phyloP scores from a whole-genome alignment of 129 eudicot genomes.

The Tagetes patula region DNA sequence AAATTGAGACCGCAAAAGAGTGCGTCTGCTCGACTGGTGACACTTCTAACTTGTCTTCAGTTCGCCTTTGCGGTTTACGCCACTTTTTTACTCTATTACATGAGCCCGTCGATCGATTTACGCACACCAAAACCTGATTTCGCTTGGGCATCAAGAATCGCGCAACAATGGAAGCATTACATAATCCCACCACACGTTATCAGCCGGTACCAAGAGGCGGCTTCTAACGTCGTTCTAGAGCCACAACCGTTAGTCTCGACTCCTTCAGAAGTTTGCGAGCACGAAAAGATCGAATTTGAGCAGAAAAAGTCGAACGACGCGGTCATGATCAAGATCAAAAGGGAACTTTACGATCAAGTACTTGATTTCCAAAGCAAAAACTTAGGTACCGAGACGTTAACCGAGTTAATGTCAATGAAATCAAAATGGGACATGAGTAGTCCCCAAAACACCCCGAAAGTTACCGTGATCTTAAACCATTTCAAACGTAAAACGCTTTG shows the following conservation, averaged over 20 bases:
- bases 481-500: slow-evolving; percentile 92
- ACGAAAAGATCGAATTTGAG: slow-evolving; percentile 79
- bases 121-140: slow-evolving; percentile 71
- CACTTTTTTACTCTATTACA: slow-evolving; percentile 77
- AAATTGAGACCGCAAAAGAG: slow-evolving; percentile 55
- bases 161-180: slow-evolving; percentile 74
- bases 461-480: slow-evolving; percentile 86
- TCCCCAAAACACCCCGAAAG: slow-evolving; percentile 52
- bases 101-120: slow-evolving; percentile 83
- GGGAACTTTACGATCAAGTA: slow-evolving; percentile 71
- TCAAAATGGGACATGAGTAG: slow-evolving; percentile 67
- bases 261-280: slow-evolving; percentile 70
- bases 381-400: slow-evolving; percentile 56
- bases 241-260: slow-evolving; percentile 32
- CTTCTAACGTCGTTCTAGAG: slow-evolving; percentile 31
- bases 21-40: slow-evolving; percentile 58
- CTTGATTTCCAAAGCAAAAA: slow-evolving; percentile 51
- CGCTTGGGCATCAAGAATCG: slow-evolving; percentile 75
- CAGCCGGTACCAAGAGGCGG: slow-evolving; percentile 53
- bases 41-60: slow-evolving; percentile 76
- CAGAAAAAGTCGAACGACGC: slow-evolving; percentile 88
- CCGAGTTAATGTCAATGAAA: slow-evolving; percentile 73
- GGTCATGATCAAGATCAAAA: slow-evolving; percentile 77
- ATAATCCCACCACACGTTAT: slow-evolving; percentile 59
- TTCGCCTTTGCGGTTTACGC: slow-evolving; percentile 90